Percentiles rank a stretch among this genome's conserved stretches.
phyloP scores from a whole-genome alignment of 2,329 filamentous ascomycete genomes.

The Hirsutella rhossiliensis region DNA sequence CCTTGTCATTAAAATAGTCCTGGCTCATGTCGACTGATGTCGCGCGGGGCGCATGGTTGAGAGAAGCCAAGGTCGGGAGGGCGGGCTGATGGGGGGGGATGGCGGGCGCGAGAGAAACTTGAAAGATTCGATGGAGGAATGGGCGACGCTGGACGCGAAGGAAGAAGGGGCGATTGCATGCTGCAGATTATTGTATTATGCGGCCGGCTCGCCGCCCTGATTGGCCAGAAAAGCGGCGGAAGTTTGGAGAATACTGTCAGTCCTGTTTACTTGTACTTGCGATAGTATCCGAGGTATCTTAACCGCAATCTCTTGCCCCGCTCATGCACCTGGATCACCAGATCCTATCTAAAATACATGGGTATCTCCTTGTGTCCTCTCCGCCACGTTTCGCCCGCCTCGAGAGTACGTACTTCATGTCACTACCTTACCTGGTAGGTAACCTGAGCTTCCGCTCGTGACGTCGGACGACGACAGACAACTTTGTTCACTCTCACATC shows the following conservation, averaged over 20 bases:
- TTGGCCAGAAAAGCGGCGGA: conserved; percentile 14
- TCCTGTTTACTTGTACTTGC: neutral
- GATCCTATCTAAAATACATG: no score
- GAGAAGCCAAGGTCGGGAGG: neutral
- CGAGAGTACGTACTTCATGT: no score
- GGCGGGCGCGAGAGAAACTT: neutral
- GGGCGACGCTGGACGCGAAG: neutral
- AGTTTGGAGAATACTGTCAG: conserved; percentile 9
- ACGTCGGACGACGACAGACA: no score
- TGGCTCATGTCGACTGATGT: conserved; percentile 41
- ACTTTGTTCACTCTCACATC: no score
- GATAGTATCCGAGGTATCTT: neutral
- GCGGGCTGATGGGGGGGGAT: neutral
- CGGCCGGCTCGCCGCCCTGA: conserved; percentile 8
- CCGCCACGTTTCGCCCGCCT: no score
- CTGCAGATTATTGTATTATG: neutral
- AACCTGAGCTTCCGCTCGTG: no score
- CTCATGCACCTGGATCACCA: no score
- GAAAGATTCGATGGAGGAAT: neutral
- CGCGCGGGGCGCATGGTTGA: conserved; percentile 22
- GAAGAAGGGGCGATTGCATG: neutral
- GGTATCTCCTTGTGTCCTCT: no score
- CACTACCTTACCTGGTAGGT: no score
- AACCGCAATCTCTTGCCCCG: no score
- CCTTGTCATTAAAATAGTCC: conserved; percentile 44